Evolutionary conservation across 2,329 filamentous ascomycete species (phyloP).

Genomic region (Nemania serpens): DNA sequence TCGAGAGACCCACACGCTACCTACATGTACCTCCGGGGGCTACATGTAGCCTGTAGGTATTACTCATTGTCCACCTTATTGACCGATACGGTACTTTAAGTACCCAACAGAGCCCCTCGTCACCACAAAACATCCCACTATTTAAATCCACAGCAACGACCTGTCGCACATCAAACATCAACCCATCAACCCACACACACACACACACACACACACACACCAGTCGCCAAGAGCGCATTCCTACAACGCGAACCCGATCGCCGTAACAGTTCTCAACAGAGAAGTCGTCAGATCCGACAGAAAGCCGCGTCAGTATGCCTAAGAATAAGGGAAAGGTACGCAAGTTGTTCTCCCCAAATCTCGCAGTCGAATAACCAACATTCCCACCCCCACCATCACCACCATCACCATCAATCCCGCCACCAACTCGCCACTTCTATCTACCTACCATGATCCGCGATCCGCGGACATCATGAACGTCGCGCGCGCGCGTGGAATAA

Average conservation of each 20-base stretch:
- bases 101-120: conserved; percentile 36
- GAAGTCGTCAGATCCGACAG: conserved; percentile 25
- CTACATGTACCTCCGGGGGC: no score
- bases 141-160: conserved; percentile 22
- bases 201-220: neutral
- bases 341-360: neutral
- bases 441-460: neutral
- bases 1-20: no score
- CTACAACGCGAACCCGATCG: neutral
- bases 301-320: conserved; percentile 69
- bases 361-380: conserved; percentile 9
- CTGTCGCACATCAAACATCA: conserved; percentile 26
- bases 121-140: conserved; percentile 32
- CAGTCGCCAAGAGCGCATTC: neutral
- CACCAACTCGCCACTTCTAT: neutral
- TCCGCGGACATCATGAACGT: no score
- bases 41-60: no score
- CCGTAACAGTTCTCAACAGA: neutral
- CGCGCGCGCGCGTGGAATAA: neutral
- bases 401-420: conserved; percentile 17
- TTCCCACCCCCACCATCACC: no score
- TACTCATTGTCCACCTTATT: no score
- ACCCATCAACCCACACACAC: conserved; percentile 8
- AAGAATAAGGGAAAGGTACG: conserved; percentile 99
- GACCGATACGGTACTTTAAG: no score